Conservation (phyloP, 2,329 filamentous ascomycete genomes). For the Rhinocladiella similis region DNA sequence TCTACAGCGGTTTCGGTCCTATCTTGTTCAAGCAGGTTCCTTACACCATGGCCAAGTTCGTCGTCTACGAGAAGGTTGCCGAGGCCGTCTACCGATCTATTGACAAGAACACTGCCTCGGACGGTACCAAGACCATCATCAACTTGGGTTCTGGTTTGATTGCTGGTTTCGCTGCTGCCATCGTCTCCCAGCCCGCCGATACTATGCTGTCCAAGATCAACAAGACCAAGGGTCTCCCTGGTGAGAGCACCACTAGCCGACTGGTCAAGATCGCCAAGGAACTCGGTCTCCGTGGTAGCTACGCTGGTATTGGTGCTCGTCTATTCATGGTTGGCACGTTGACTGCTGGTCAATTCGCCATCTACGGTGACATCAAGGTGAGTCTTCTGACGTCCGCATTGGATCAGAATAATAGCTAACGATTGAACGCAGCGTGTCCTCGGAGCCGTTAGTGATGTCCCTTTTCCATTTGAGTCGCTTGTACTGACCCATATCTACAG, state of each 20-base stretch:
- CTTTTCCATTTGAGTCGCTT: background rate
- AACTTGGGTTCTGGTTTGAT: conserved; percentile 85
- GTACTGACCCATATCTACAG: background rate
- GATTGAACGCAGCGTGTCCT: too few species aligned
- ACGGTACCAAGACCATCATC: conserved; percentile 71
- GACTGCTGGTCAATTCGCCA: conserved; percentile 81
- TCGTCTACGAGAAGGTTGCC: conserved; percentile 85
- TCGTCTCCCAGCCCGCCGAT: conserved; percentile 87
- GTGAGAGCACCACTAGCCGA: conserved; percentile 78
- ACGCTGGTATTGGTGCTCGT: conserved; percentile 78
- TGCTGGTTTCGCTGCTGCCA: conserved; percentile 81
- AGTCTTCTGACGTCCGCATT: background rate
- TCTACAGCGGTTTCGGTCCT: conserved; percentile 89
- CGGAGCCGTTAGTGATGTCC: too few species aligned
- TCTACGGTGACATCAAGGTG: conserved; percentile 67
- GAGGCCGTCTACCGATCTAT: conserved; percentile 68
- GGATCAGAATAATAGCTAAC: background rate
- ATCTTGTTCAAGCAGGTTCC: conserved; percentile 88
- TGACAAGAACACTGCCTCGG: conserved; percentile 70
- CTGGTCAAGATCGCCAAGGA: conserved; percentile 87
- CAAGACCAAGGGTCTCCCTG: conserved; percentile 85
- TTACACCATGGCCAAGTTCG: conserved; percentile 95
- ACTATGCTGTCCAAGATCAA: conserved; percentile 96
- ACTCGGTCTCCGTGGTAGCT: conserved; percentile 76
- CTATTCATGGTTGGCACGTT: conserved; percentile 74